phyloP scores from a whole-genome alignment of 495 filamentous ascomycete species.

The Trichoderma gamsii region DNA sequence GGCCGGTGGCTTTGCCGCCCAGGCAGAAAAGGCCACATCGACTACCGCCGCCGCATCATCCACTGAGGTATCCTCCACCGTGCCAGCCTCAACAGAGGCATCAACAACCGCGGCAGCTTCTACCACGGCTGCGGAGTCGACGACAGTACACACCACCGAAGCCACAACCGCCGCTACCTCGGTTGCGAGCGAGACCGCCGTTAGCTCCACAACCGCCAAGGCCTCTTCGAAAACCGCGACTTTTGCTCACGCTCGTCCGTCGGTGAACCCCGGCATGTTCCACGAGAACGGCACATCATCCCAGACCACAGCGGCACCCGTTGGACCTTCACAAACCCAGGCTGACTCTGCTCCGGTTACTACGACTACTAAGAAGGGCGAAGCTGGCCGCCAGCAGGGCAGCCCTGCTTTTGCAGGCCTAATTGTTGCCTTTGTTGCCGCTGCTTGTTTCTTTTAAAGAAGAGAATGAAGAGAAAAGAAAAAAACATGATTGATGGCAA shows the following conservation, averaged over 20 bases:
- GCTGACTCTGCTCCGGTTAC: slow-evolving; percentile 17
- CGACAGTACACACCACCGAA: neutral
- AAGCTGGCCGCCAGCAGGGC: slow-evolving; percentile 30
- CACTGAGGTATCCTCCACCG: slow-evolving; percentile 19
- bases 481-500: slow-evolving; percentile 1
- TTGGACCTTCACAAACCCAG: neutral
- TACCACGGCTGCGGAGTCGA: slow-evolving; percentile 17
- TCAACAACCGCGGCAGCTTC: slow-evolving; percentile 20
- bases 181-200: neutral
- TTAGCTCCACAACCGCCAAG: slow-evolving; percentile 17
- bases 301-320: slow-evolving; percentile 8
- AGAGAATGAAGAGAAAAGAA: neutral
- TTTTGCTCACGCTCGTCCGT: slow-evolving; percentile 17
- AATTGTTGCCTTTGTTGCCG: slow-evolving; percentile 43
- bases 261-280: slow-evolving; percentile 25
- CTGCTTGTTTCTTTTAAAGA: slow-evolving; percentile 36
- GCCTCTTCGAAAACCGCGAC: slow-evolving; percentile 15
- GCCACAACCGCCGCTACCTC: slow-evolving; percentile 17
- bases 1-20: slow-evolving; percentile 12
- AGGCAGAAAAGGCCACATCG: slow-evolving; percentile 17
- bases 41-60: neutral
- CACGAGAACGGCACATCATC: slow-evolving; percentile 27
- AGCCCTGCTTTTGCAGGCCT: slow-evolving; percentile 42
- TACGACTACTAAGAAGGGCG: slow-evolving; percentile 34
- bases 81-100: slow-evolving; percentile 17